Evolutionary conservation across 768 basidiomycete genomes (phyloP).

Genomic region (Megacollybia marginata): DNA sequence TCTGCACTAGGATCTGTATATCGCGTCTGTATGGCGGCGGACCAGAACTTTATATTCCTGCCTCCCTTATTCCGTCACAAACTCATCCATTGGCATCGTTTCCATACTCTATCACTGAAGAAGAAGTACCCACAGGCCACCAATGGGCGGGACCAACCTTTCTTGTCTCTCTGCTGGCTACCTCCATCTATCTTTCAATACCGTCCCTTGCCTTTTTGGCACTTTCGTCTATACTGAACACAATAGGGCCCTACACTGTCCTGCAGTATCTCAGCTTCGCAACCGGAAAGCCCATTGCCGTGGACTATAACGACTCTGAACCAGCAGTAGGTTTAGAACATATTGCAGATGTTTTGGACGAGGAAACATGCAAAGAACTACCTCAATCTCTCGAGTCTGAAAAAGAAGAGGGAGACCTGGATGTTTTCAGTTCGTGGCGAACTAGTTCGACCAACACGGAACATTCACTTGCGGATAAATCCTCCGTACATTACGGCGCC

Average conservation of each 20-base stretch:
- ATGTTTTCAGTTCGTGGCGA: background rate
- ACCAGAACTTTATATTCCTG: conserved; percentile 62
- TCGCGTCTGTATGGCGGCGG: conserved; percentile 84
- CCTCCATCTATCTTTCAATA: conserved; percentile 79
- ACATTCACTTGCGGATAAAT: conserved; percentile 2
- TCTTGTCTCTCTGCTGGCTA: conserved; percentile 81
- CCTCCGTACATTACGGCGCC: conserved; percentile 59
- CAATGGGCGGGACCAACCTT: conserved; percentile 78
- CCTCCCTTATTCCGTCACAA: conserved; percentile 56
- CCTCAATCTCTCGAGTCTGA: conserved; percentile 6
- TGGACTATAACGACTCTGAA: conserved; percentile 25
- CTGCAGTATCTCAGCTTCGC: conserved; percentile 77
- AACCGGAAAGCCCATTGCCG: conserved; percentile 57
- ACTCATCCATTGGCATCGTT: conserved; percentile 63
- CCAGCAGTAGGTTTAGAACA: conserved; percentile 66
- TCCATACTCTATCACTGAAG: conserved; percentile 17
- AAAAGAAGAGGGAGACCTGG: conserved; percentile 17
- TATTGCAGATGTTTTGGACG: conserved; percentile 37
- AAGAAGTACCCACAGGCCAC: conserved; percentile 38
- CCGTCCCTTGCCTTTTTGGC: conserved; percentile 71
- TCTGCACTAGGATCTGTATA: conserved; percentile 61
- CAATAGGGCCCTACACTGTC: conserved; percentile 75
- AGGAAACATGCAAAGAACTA: conserved; percentile 15
- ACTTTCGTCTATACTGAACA: conserved; percentile 59
- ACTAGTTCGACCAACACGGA: background rate